Base-by-base conservation (phyloP, 202 grass and related monocot species). In the Brachypodium distachyon region DNA sequence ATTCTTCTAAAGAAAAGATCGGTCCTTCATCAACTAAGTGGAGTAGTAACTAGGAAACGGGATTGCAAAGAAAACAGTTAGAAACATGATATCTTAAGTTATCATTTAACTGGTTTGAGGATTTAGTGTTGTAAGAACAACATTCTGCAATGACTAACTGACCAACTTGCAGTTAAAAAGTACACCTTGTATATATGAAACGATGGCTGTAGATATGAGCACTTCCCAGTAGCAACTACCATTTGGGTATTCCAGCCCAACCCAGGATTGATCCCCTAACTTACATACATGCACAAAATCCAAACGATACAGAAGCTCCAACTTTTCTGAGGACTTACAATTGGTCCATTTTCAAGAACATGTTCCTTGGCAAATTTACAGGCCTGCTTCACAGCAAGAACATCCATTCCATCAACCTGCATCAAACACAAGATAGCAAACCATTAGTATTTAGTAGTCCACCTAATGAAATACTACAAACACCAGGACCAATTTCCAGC, bases 331-430 rank as follows among this genome's bases (percentile, higher is more conserved):
- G 17, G 65, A 80, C 94, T 94, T 65, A 97, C 94, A 85, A 97
- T 93, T 0, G 91, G 91, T 46, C 91, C 94, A 67, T 88, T 92
- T 54, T 77, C 73, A 1, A 97, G 86, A 75, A 41, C 91, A 70
- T 94, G 27, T 53, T 97, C 79, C 71, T 97, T 97, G 55, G 89
- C 94, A 51, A 92, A 97, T 85, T 74, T 92, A 37, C 91, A 90
- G 49, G 91, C 91, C 61, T 94, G 91, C 49, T 97, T 97, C 4
- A 97, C 94, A 60, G 86, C 91, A 67, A 92, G 78, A 44, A 79
- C 91, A 84, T 93, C 90, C 91, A 97, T 97, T 28, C 94, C 94
- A 86, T 97, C 94, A 14, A 97, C 86, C 94, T 97, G 19, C 43
- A 69, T 6, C 7, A 8, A 51, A 41, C 46, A 80, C 40, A 67